Evolutionary conservation across 2,329 filamentous ascomycete genomes (phyloP), one percentile per base, ranked within the genome.

Genomic region (Scedosporium minutisporum): DNA sequence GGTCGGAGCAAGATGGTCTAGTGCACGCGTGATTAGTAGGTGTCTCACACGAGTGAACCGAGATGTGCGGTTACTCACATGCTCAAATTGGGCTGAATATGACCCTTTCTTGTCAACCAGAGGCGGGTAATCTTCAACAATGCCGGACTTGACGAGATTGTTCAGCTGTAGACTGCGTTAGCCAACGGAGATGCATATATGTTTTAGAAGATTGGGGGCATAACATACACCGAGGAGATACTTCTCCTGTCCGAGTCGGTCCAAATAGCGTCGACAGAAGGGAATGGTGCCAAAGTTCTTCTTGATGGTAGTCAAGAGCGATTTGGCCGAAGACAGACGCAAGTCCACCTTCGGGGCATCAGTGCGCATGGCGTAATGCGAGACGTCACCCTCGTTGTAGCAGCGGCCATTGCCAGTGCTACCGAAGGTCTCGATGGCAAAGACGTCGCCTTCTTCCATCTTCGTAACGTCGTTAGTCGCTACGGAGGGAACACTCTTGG

Each of bases 401-500:
- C 96, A 90, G 71, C 90, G 89, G 67, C 92, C 93, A 72, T 91
- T 93, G 66, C 93, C 93, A 23, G 93, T 97, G 73, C 89, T 95
- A 65, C 93, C 93, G 74, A 97, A 97, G 0, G 93, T 97, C 79
- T 97, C 93, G 69, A 97, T 96, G 66, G 93, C 93, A 74, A 96
- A 97, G 18, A 92, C 87, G 71, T 97, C 93, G 51, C 92, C 92
- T 76, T 97, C 93, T 77, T 97, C 93, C 93, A 97, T 97, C 82
- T 96, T 96, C 61, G 91, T 96, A 73, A 88, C 86, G 71, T 96
- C 91, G 65, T 85, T 84, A 65, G 86, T 88, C 80, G 96, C 96
- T 66, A 97, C 91, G 70, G 97, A 96, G 0, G 93, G 93, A 60
- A 97, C 91, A 67, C 90, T 92, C 82, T 97, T 97, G 69, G 86